Evolutionary conservation across 371 early-diverging fungal species (phyloP), one percentile per base, ranked within the genome.

Genomic region (Entomophthora muscae): DNA sequence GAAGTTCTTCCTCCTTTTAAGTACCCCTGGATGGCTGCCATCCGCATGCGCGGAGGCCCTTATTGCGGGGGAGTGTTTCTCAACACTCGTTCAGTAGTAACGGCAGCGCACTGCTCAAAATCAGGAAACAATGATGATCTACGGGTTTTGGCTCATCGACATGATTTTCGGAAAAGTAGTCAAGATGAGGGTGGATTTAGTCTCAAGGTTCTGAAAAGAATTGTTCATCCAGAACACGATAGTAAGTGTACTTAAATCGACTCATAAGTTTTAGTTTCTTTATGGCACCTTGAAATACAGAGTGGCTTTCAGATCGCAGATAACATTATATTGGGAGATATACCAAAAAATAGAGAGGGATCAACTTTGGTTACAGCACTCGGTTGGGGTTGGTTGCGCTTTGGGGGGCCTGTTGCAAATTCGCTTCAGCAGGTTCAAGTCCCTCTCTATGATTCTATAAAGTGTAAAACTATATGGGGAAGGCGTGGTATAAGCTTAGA

Each of bases 21-120:
- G 24, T 59, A 28, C 42, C 60, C 60, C 2, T 59, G 60, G 60
- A 59, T 59, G 60, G 60, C 60, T 32, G 31, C 60, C 33, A 59
- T 59, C 3, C 60, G 33, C 12, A 10, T 12, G 2, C 21, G 42
- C 10, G 33, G 33, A 13, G 32, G 33, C 27, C 10, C 28, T 7
- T 59, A 32, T 29, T 59, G 60, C 24, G 60, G 60, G 21, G 60
- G 60, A 23, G 60, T 59, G 10, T 23, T 59, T 22, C 21, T 59
- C 7, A 22, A 23, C n/a, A 33, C 2, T 3, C 17, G 2, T n/a
- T 17, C 13, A 17, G n/a, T 59, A 23, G 23, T 59, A 3, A 59
- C 60, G 17, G 60, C 60, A 32, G 33, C 17, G 3, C 60, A 59
- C 42, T 59, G 60, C 27, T 59, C 60, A 2, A 32, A 32, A 13